Base-by-base conservation (phyloP, 2,329 filamentous ascomycete genomes). In the Capronia coronata region DNA sequence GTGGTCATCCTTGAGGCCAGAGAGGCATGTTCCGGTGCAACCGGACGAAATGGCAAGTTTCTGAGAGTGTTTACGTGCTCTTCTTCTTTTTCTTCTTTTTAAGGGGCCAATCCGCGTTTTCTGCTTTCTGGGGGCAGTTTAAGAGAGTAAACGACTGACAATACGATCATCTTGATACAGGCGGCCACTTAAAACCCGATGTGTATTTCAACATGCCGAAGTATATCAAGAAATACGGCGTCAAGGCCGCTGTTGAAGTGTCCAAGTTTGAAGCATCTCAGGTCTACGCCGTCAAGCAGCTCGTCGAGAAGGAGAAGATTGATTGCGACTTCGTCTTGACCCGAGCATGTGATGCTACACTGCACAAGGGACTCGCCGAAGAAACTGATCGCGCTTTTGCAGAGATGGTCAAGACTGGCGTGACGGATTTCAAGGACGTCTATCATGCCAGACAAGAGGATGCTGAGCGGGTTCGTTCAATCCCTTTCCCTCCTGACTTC, bases 291-390 rank as follows among this genome's bases (percentile, higher is more conserved):
- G 55, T 73, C 14, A 65, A 68, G 41, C 53, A 65, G 0, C 56
- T 71, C 1, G 58, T 72, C 11, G 62, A 67, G n/a, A 61, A 61
- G 29, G 68, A 72, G 47, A 59, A 62, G 0, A 68, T 72, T 30
- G 67, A 71, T 18, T 72, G 70, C 43, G 69, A 73, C 23, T 67
- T 71, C 19, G 58, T 55, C 0, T 54, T 72, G 1, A 67, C 67
- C 1, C 59, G 66, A 21, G 62, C 65, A 0, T 54, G 67, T 14
- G 71, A 73, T 56, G 67, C 68, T 1, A 63, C 65, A 45, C 58
- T 66, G 9, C 61, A 64, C 22, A 50, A 62, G 9, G 52, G 55
- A 18, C 59, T 64, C 32, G 63, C 61, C 2, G 52, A 64, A 2
- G 62, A 61, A 32, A 61, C 66, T 1, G 64, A 64, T 52, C 48